These are phyloP conservation scores for Fagopyrum tataricum DNA, from an alignment of 148 eudicot genomes.

Conservation along the genomic window DNA sequence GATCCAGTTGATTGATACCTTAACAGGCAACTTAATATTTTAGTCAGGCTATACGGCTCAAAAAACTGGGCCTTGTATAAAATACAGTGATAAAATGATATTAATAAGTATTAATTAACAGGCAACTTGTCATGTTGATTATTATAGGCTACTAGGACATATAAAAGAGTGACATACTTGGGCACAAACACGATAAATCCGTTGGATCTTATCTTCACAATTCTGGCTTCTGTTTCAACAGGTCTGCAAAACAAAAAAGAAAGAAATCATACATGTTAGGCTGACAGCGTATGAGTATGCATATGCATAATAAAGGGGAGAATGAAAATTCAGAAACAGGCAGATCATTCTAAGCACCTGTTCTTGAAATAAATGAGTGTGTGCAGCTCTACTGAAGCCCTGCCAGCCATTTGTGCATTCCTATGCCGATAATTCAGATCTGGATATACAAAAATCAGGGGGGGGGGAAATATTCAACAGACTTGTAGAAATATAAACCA, in stretches of 20 bases:
- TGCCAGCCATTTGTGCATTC: conserved; percentile 96
- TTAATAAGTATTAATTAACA: no score
- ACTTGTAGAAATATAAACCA: not conserved
- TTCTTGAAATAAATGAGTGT: conserved; percentile 79
- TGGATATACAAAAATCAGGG: conserved; percentile 22
- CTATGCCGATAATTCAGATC: conserved; percentile 93
- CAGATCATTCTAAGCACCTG: conserved; percentile 34
- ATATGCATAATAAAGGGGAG: not conserved
- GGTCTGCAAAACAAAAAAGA: conserved; percentile 50
- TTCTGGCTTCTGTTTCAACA: conserved; percentile 88
- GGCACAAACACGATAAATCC: conserved; percentile 97
- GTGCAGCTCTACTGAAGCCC: conserved; percentile 95
- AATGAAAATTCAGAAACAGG: not conserved
- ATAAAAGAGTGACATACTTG: conserved; percentile 43
- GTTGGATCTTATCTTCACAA: conserved; percentile 82
- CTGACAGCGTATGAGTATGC: not conserved
- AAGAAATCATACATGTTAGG: conserved; percentile 1
- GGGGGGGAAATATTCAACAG: conserved; percentile 1
- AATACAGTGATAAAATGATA: not conserved
- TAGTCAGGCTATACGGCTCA: no score
- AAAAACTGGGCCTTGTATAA: no score
- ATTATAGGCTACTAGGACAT: not conserved
- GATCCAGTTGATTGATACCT: not conserved
- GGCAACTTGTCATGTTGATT: no score
- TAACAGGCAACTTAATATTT: no score